phyloP scores from a whole-genome alignment of 805 yeast species.

The Starmerella powellii region DNA sequence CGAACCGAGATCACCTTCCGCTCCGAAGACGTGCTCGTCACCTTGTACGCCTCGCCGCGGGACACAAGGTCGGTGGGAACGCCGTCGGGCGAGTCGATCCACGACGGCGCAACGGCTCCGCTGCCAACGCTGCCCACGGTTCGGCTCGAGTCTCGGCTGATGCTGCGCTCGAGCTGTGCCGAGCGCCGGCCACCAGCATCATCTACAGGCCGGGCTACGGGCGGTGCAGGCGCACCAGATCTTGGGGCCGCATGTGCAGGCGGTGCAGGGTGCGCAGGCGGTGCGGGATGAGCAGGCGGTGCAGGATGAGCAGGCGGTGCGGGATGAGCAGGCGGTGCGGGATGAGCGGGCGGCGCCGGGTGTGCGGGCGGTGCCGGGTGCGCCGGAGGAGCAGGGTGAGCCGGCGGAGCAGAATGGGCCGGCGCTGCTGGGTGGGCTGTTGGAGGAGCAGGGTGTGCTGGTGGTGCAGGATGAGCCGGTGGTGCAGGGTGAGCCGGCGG shows the following conservation, averaged over 20 bases:
- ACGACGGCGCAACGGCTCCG: constrained; percentile 28
- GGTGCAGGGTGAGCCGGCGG: constrained; percentile 2
- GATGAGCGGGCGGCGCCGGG: constrained; percentile 1
- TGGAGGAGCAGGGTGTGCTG: constrained; percentile 4
- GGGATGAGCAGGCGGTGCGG: neutral
- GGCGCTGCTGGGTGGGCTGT: constrained; percentile 3
- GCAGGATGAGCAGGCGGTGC: constrained; percentile 7
- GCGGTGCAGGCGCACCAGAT: constrained; percentile 20
- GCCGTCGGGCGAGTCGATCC: constrained; percentile 55
- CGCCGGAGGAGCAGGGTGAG: constrained; percentile 9
- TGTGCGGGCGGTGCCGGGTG: constrained; percentile 8
- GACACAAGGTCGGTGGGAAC: constrained; percentile 42
- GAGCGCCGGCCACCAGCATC: constrained; percentile 4
- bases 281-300: constrained; percentile 1
- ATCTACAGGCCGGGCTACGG: constrained; percentile 11
- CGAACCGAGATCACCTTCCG: constrained; percentile 62
- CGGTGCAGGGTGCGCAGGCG: constrained; percentile 5
- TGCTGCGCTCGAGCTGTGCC: constrained; percentile 9
- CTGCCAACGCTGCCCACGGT: no score
- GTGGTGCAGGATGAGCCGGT: constrained; percentile 1
- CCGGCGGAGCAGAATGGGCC: constrained; percentile 1
- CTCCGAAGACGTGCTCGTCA: constrained; percentile 48
- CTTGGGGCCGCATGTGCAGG: constrained; percentile 11
- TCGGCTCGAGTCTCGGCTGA: constrained; percentile 5
- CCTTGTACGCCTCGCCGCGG: constrained; percentile 51